Conservation (phyloP, 352 stramenopile genomes). For the Phytophthora pistaciae region DNA sequence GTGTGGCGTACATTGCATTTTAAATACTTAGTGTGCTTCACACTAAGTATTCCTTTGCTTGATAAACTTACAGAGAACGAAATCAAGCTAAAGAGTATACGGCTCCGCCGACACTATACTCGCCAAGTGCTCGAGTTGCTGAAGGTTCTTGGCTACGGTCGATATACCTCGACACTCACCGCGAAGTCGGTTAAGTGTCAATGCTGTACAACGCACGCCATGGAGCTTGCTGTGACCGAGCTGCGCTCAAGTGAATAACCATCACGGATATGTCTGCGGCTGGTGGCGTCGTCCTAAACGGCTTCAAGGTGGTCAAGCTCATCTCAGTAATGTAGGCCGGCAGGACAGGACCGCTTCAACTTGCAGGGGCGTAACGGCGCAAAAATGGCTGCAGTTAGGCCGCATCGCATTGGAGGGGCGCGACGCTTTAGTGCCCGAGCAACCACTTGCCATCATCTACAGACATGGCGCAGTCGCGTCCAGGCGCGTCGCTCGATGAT, state of each 20-base stretch:
- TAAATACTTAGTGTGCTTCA: constrained; percentile 11
- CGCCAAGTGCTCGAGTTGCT: neutral
- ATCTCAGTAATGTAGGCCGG: too few relatives aligned
- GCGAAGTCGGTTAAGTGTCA: too few relatives aligned
- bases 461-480: constrained; percentile 27
- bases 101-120: too few relatives aligned
- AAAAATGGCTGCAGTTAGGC: neutral
- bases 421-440: neutral
- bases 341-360: neutral
- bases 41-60: neutral
- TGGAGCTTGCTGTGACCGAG: too few relatives aligned
- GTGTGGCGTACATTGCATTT: constrained; percentile 6
- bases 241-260: too few relatives aligned
- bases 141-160: neutral
- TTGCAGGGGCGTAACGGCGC: neutral
- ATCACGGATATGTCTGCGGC: too few relatives aligned
- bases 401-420: neutral
- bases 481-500: constrained; percentile 6
- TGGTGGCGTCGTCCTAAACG: too few relatives aligned
- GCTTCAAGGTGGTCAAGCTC: too few relatives aligned
- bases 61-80: neutral
- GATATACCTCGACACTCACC: too few relatives aligned
- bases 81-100: too few relatives aligned
- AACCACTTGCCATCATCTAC: constrained; percentile 10
- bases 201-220: too few relatives aligned